These are phyloP conservation scores for Immersiella caudata DNA, from an alignment of 495 filamentous ascomycete species.

Conservation along the genomic window DNA sequence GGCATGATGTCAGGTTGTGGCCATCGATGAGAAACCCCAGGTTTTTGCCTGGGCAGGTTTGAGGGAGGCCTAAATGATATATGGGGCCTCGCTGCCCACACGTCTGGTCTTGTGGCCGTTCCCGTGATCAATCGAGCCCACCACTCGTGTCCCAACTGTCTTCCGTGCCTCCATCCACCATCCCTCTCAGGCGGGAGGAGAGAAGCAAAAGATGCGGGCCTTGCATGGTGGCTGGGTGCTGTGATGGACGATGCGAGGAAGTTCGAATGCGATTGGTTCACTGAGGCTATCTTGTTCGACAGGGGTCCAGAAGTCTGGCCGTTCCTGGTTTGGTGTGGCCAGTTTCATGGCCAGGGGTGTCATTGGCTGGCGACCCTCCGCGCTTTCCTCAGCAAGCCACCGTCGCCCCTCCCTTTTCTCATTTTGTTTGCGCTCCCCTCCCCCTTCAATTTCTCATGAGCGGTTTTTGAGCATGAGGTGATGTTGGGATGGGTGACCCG, in stretches of 20 bases:
- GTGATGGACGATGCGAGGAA: background rate
- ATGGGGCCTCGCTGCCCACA: background rate
- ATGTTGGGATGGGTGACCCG: background rate
- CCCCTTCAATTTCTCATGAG: background rate
- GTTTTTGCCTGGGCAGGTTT: background rate
- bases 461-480: background rate
- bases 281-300: background rate
- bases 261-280: background rate
- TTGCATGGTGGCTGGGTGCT: slow-evolving; percentile 13
- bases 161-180: background rate
- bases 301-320: background rate
- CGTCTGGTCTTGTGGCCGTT: slow-evolving; percentile 7
- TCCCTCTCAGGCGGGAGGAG: background rate
- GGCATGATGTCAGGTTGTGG: background rate
- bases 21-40: background rate
- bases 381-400: too few relatives aligned
- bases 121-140: background rate
- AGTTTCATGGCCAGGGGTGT: background rate
- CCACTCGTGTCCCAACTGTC: background rate
- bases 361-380: background rate
- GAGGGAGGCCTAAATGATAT: background rate
- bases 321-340: background rate
- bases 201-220: background rate
- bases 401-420: background rate
- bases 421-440: background rate